Base-by-base conservation (phyloP, 352 stramenopile genomes). In the Phytophthora cactorum region DNA sequence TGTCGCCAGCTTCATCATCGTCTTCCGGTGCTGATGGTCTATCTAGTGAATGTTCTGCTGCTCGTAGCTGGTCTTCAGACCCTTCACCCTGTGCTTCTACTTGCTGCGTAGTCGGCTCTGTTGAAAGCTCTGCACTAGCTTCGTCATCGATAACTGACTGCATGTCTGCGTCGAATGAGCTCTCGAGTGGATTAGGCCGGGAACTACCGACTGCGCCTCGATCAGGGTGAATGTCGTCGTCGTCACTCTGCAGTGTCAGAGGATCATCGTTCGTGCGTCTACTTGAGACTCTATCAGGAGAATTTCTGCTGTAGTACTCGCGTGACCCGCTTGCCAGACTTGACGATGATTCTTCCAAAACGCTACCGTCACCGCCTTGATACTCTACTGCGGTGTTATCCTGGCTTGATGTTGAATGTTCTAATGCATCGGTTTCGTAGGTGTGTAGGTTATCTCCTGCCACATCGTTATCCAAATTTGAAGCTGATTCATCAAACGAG, bases 51-150 rank as follows among this genome's bases (percentile, higher is more conserved):
- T 8, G 32, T 22, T 70, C 63, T 50, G 57, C 41, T 29, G 52
- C 54, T 49, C 58, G 63, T 25, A 72, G 39, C 11, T 76, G 56
- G 15, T 78, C 62, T 39, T 66, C 66, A 56, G 51, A 68, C 58
- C n/a, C n/a, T n/a, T n/a, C n/a, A n/a, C n/a, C n/a, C n/a, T n/a
- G n/a, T n/a, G n/a, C n/a, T n/a, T n/a, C n/a, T n/a, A n/a, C n/a
- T n/a, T n/a, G n/a, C n/a, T n/a, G n/a, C n/a, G n/a, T n/a, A n/a
- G n/a, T n/a, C n/a, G n/a, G n/a, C n/a, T n/a, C n/a, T n/a, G n/a
- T n/a, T n/a, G n/a, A n/a, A n/a, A n/a, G n/a, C n/a, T n/a, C 63
- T 46, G 27, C 15, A 44, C 36, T 53, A 6, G 2, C n/a, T 22
- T 67, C 55, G 1, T 70, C 62, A 10, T 64, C 50, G n/a, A n/a